phyloP scores from a whole-genome alignment of 73 alveolate species.

The Paramecium pentaurelia region DNA sequence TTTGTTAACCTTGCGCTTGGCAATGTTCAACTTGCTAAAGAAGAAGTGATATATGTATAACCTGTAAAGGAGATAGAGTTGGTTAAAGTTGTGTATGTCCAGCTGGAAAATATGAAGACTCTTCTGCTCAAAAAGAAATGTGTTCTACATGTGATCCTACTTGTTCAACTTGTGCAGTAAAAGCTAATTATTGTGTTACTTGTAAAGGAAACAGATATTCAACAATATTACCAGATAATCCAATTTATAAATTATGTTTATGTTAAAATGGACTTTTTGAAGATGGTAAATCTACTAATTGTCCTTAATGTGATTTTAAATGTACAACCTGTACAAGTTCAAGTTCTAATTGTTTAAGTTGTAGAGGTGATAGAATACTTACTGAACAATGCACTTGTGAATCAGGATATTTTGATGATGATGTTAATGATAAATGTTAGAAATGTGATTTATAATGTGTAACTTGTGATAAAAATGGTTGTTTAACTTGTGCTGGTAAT shows the following conservation, averaged over 20 bases:
- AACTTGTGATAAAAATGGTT: background rate
- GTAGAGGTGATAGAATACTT: constrained; percentile 6
- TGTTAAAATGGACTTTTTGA: background rate
- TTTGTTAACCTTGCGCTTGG: background rate
- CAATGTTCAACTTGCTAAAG: background rate
- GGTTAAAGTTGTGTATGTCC: background rate
- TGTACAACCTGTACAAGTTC: background rate
- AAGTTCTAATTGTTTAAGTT: background rate
- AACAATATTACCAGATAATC: background rate
- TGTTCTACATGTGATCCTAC: background rate
- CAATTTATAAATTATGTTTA: background rate
- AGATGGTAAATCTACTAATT: background rate
- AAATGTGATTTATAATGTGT: background rate
- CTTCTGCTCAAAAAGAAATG: background rate
- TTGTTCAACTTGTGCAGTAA: background rate
- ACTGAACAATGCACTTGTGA: background rate
- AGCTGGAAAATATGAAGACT: background rate
- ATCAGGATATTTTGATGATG: constrained; percentile 17
- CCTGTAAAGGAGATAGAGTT: constrained; percentile 32
- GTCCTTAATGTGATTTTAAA: constrained; percentile 9
- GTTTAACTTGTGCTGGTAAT: constrained; percentile 8
- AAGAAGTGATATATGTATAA: background rate
- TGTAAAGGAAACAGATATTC: background rate
- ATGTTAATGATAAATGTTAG: background rate
- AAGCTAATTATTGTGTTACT: background rate